Conservation (phyloP, 805 yeast genomes). For the Candida loeiensis region DNA sequence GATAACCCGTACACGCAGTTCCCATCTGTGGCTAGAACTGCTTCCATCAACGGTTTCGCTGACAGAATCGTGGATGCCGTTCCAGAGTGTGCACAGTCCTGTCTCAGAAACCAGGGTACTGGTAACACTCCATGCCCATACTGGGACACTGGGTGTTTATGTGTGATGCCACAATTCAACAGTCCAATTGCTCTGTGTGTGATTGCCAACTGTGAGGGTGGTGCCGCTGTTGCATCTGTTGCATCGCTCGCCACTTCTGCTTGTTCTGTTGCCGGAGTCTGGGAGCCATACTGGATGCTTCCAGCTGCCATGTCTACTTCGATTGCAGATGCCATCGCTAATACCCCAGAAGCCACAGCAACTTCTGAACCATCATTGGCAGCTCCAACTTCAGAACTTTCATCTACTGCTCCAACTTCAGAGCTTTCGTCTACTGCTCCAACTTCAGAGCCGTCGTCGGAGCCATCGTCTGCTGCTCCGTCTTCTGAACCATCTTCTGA, state of each 20-base stretch:
- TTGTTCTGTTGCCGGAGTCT: slow-evolving; percentile 34
- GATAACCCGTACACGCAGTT: slow-evolving; percentile 24
- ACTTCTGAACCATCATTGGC: slow-evolving; percentile 6
- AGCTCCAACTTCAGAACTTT: slow-evolving; percentile 4
- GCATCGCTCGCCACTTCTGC: slow-evolving; percentile 29
- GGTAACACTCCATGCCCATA: slow-evolving; percentile 41
- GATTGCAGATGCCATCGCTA: slow-evolving; percentile 24
- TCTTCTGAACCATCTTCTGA: background rate
- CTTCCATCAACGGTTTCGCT: slow-evolving; percentile 41
- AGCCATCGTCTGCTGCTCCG: slow-evolving; percentile 7
- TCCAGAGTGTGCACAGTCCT: slow-evolving; percentile 37
- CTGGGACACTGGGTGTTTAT: slow-evolving; percentile 45
- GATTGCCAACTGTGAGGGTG: slow-evolving; percentile 23
- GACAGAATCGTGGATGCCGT: slow-evolving; percentile 30
- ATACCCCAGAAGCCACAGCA: slow-evolving; percentile 6
- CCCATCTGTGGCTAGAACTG: slow-evolving; percentile 34
- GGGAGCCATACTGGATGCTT: slow-evolving; percentile 32
- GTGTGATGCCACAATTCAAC: slow-evolving; percentile 37
- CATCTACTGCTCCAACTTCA: slow-evolving; percentile 4
- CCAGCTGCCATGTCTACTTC: slow-evolving; percentile 22
- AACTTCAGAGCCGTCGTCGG: background rate
- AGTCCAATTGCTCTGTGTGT: slow-evolving; percentile 34
- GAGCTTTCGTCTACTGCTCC: slow-evolving; percentile 3
- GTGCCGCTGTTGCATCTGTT: slow-evolving; percentile 23
- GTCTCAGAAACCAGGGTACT: slow-evolving; percentile 24